Percentiles rank a stretch among this genome's conserved stretches.
These are phyloP conservation scores for Alternaria panax DNA, from an alignment of 2,329 filamentous ascomycete genomes.

Conservation along the genomic window DNA sequence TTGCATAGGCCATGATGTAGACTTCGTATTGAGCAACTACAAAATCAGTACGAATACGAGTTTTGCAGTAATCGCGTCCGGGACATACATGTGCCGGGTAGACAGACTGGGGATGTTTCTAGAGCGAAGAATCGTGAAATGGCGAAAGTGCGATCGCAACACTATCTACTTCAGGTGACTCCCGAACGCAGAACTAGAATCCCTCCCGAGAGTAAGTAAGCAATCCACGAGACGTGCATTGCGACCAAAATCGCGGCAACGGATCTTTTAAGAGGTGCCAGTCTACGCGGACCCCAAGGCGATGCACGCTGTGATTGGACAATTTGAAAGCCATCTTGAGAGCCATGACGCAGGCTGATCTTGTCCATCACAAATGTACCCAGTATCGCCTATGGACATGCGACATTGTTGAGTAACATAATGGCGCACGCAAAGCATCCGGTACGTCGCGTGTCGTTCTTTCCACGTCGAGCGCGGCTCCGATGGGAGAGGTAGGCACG, in stretches of 20 bases:
- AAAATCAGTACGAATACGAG: not conserved
- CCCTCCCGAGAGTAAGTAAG: not conserved
- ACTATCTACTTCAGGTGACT: not conserved
- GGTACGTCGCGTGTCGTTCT: slow-evolving; percentile 18
- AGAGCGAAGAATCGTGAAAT: not conserved
- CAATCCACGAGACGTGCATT: not conserved
- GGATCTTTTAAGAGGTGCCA: not conserved
- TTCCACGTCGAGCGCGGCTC: slow-evolving; percentile 13
- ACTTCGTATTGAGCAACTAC: not conserved
- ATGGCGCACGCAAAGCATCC: not conserved
- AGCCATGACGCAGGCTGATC: slow-evolving; percentile 19
- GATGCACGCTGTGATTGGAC: slow-evolving; percentile 28
- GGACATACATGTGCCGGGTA: not conserved
- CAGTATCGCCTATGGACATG: not conserved
- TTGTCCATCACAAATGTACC: not conserved
- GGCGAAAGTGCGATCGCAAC: not conserved
- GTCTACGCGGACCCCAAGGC: not conserved
- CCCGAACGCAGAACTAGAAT: not conserved
- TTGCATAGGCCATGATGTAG: slow-evolving; percentile 38
- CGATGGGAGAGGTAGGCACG: slow-evolving; percentile 28
- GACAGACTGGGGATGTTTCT: not conserved
- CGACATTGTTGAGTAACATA: not conserved
- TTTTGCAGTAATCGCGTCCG: not conserved
- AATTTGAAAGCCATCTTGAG: slow-evolving; percentile 28
- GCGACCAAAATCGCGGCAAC: not conserved